Evolutionary conservation across 2,329 filamentous ascomycete genomes (phyloP).

Genomic region (Tolypocladium endophyticum): DNA sequence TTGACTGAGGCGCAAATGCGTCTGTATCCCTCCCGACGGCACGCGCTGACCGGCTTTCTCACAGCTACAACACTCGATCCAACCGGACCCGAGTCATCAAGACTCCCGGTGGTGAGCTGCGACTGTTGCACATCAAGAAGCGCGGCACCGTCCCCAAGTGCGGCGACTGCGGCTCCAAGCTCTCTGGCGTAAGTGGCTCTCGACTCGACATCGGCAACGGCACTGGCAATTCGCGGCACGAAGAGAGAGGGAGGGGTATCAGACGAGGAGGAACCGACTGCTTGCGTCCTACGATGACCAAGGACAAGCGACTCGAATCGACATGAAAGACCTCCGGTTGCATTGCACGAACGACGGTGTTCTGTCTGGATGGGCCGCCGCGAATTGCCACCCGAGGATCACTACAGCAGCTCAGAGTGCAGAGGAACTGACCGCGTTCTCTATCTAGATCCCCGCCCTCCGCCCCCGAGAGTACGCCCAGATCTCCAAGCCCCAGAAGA

Average conservation of each 20-base stretch:
- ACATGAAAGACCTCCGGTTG: background rate
- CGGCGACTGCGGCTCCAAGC: conserved; percentile 96
- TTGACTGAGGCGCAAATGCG: conserved; percentile 2
- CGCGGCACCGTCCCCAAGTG: conserved; percentile 96
- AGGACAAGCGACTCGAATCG: background rate
- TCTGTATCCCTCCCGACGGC: conserved; percentile 2
- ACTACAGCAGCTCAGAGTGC: background rate
- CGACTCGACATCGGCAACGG: conserved; percentile 8
- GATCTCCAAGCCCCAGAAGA: conserved; percentile 99
- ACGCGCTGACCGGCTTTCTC: conserved; percentile 13
- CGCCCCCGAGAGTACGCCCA: conserved; percentile 95
- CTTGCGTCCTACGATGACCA: background rate
- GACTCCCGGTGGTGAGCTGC: conserved; percentile 91
- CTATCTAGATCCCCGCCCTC: conserved; percentile 73
- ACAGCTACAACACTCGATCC: conserved; percentile 93
- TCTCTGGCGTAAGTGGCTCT: conserved; percentile 77
- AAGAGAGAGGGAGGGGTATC: background rate
- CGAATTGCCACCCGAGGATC: background rate
- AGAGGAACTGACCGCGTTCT: conserved; percentile 7
- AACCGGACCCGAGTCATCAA: conserved; percentile 95
- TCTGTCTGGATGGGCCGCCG: background rate
- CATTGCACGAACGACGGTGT: background rate
- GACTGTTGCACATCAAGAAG: conserved; percentile 99
- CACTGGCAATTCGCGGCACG: background rate
- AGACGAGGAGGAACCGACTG: background rate